phyloP scores from a whole-genome alignment of 2,329 filamentous ascomycete species.

The Arthrocladium fulminans region DNA sequence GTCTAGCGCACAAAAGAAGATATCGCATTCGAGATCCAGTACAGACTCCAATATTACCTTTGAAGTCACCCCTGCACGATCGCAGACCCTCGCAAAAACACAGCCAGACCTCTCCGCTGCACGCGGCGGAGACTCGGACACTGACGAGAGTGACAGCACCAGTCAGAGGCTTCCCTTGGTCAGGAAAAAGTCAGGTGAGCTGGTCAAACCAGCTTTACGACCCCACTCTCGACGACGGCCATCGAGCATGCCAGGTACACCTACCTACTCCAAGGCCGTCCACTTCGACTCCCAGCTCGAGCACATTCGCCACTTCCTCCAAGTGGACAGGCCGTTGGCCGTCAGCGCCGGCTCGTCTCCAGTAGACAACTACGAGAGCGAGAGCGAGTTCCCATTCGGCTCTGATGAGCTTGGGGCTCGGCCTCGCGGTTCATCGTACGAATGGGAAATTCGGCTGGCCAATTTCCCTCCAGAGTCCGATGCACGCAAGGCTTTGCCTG shows the following conservation, averaged over 20 bases:
- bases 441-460: conserved; percentile 78
- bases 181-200: conserved; percentile 94
- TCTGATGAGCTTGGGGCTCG: conserved; percentile 39
- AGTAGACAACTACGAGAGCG: conserved; percentile 76
- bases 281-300: conserved; percentile 96
- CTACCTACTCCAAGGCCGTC: conserved; percentile 92
- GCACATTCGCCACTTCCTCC: conserved; percentile 89
- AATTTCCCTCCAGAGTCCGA: conserved; percentile 68
- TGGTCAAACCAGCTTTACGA: conserved; percentile 84
- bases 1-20: conserved; percentile 49
- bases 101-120: conserved; percentile 36
- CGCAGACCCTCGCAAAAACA: conserved; percentile 25
- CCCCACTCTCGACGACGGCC: conserved; percentile 68
- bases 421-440: conserved; percentile 48
- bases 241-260: conserved; percentile 94
- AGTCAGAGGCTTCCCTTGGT: conserved; percentile 63
- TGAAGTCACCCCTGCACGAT: conserved; percentile 28
- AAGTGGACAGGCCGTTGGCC: conserved; percentile 87
- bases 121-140: conserved; percentile 33
- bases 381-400: conserved; percentile 79
- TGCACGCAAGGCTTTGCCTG: conserved; percentile 51
- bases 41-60: conserved; percentile 47
- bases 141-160: conserved; percentile 52
- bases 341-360: conserved; percentile 92
- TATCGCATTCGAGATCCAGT: conserved; percentile 52